Conservation (phyloP, 140 eudicot species). For the Cichorium intybus region DNA sequence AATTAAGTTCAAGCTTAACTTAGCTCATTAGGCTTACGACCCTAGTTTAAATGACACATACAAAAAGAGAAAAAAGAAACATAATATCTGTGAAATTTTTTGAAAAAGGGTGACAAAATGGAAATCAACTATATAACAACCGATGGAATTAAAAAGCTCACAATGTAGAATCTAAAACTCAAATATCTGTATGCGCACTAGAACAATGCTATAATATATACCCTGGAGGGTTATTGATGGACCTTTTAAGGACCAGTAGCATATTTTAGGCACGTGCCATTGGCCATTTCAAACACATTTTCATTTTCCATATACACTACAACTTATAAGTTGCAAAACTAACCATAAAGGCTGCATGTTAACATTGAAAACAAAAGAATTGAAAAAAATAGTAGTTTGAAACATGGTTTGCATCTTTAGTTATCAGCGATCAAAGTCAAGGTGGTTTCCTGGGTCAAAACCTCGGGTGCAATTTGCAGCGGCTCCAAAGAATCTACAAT, state of each 20-base stretch:
- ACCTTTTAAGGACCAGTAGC: not conserved
- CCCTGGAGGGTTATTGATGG: not conserved
- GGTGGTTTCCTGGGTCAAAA: constrained; percentile 31
- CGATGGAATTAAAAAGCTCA: no score
- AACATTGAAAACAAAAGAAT: constrained; percentile 13
- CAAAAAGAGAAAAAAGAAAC: no score
- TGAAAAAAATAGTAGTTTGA: constrained; percentile 5
- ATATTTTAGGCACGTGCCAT: not conserved
- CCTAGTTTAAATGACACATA: no score
- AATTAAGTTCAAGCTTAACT: not conserved
- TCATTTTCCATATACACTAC: constrained; percentile 17
- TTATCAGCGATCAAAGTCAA: constrained; percentile 45
- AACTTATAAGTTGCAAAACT: constrained; percentile 21
- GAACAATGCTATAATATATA: no score
- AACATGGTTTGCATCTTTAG: constrained; percentile 22
- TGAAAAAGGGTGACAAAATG: no score
- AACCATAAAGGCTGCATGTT: constrained; percentile 12
- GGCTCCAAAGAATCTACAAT: constrained; percentile 95
- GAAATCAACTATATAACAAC: no score
- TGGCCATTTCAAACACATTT: not conserved
- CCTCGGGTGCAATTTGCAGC: constrained; percentile 50
- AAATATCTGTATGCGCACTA: no score
- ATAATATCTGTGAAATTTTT: no score
- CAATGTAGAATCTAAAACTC: no score
- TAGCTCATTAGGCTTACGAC: no score